phyloP scores from a whole-genome alignment of 768 basidiomycete species.

The Agaricus blazei region DNA sequence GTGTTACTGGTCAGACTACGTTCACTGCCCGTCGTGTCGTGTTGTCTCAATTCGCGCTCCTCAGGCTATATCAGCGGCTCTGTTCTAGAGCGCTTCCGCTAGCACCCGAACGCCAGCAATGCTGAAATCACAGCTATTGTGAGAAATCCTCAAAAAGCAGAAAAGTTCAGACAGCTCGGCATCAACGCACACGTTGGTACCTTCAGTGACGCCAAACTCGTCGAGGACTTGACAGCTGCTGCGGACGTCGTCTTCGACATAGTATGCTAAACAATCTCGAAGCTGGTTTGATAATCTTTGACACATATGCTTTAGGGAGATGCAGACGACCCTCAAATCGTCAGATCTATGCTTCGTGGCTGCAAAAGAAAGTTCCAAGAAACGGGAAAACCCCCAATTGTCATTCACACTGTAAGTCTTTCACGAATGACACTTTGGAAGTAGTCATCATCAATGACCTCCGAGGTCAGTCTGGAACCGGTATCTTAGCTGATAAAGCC shows the following conservation, averaged over 20 bases:
- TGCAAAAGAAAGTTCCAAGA: constrained; percentile 27
- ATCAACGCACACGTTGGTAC: constrained; percentile 36
- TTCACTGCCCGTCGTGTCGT: too few relatives aligned
- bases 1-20: constrained; percentile 34
- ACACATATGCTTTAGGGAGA: constrained; percentile 24
- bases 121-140: constrained; percentile 42
- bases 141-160: constrained; percentile 39
- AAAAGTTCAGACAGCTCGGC: constrained; percentile 32
- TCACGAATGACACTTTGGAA: neutral
- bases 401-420: constrained; percentile 39
- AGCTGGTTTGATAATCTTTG: neutral
- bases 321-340: constrained; percentile 32
- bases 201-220: constrained; percentile 29
- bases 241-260: constrained; percentile 43
- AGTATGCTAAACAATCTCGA: constrained; percentile 18
- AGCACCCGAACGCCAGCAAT: constrained; percentile 25
- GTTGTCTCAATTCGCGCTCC: neutral
- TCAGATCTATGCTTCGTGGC: constrained; percentile 33
- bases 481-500: constrained; percentile 38
- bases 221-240: constrained; percentile 34
- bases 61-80: constrained; percentile 46
- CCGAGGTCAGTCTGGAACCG: constrained; percentile 34
- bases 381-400: constrained; percentile 26
- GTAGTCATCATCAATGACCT: too few relatives aligned
- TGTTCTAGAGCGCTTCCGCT: constrained; percentile 38